Conservation (phyloP, 2,329 filamentous ascomycete species). For the Neopestalotiopsis rosae region DNA sequence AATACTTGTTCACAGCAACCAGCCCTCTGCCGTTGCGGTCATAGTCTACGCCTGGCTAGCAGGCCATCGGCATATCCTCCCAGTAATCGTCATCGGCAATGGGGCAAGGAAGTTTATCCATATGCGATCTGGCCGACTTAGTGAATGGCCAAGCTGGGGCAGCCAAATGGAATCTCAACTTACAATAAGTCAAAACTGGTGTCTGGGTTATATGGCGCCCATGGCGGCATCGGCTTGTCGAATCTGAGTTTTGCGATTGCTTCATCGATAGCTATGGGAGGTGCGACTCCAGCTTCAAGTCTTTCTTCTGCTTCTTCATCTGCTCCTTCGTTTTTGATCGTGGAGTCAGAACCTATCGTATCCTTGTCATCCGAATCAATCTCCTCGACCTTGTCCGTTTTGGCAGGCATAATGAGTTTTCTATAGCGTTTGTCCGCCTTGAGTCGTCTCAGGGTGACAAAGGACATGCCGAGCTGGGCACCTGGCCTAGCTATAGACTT, state of each 20-base stretch:
- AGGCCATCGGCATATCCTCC: too few species aligned
- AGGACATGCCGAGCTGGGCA: not conserved
- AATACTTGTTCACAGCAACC: too few species aligned
- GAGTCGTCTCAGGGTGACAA: not conserved
- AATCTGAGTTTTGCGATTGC: not conserved
- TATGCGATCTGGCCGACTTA: not conserved
- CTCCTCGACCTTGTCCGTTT: not conserved
- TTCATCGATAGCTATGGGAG: not conserved
- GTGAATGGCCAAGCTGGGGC: not conserved
- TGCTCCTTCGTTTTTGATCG: not conserved
- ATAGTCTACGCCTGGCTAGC: too few species aligned
- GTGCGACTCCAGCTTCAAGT: too few species aligned
- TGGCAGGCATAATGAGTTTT: not conserved
- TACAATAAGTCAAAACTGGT: not conserved
- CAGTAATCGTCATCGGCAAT: not conserved
- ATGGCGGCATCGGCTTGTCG: not conserved
- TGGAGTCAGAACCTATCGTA: not conserved
- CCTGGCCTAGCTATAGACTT: not conserved
- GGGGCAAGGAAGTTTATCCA: not conserved
- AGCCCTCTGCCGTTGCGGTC: too few species aligned
- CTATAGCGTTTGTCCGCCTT: rapidly evolving
- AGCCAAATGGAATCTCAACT: not conserved
- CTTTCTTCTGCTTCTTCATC: too few species aligned
- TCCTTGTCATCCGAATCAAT: not conserved
- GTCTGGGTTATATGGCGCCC: not conserved